Percentiles rank a stretch among this genome's conserved stretches.
Conservation (phyloP, 2,329 filamentous ascomycete genomes). For the Apiospora rasikravindrae region DNA sequence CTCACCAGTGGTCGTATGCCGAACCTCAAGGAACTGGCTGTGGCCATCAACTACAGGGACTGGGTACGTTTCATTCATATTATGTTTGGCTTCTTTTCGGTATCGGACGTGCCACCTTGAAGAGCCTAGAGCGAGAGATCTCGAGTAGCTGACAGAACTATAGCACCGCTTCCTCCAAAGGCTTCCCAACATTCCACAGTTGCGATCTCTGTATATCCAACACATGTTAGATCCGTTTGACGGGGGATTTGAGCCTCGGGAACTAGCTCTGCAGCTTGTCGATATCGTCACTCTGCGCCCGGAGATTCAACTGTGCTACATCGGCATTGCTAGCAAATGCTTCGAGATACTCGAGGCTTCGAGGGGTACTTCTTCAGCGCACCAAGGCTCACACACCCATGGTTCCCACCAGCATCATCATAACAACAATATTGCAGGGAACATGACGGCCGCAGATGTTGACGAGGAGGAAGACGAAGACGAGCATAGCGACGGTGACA, state of each 20-base stretch:
- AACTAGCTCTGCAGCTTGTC: constrained; percentile 77
- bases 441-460: constrained; percentile 18
- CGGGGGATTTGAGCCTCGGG: constrained; percentile 62
- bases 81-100: background rate
- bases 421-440: constrained; percentile 18
- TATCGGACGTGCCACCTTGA: background rate
- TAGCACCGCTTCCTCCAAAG: constrained; percentile 81
- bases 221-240: constrained; percentile 68
- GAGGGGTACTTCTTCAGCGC: constrained; percentile 12
- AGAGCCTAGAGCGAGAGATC: background rate
- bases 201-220: constrained; percentile 74
- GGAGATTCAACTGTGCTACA: constrained; percentile 77
- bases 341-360: constrained; percentile 78
- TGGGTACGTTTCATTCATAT: constrained; percentile 65
- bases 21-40: constrained; percentile 71
- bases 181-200: constrained; percentile 71
- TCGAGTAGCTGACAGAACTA: constrained; percentile 1
- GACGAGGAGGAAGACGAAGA: constrained; percentile 38
- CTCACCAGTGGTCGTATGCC: constrained; percentile 79
- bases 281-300: constrained; percentile 79
- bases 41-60: constrained; percentile 75
- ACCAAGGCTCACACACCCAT: constrained; percentile 26
- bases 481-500: constrained; percentile 42
- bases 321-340: constrained; percentile 78
- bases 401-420: constrained; percentile 24